Evolutionary conservation across 257 asterid genomes (phyloP), one percentile per base, ranked within the genome.

Genomic region (Penstemon newberryi): DNA sequence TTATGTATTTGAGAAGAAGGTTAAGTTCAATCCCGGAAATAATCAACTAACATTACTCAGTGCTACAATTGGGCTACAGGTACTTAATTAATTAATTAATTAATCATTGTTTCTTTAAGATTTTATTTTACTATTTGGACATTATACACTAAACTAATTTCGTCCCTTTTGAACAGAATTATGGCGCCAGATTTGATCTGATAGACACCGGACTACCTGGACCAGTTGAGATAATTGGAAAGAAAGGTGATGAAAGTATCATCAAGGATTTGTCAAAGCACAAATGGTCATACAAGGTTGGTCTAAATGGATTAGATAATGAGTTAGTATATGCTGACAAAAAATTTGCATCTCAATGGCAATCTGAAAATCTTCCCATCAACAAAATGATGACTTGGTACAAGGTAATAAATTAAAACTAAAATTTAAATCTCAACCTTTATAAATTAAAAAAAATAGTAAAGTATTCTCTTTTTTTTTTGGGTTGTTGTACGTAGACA

Each of bases 321-420:
- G 40, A 71, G 6, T 3, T 68, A 2, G 77, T 49, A 45, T n/a
- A 19, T 7, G 0, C 74, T 0, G 40, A 54, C 3, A 3, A 37
- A 2, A 47, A 56, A 8, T 41, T 64, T 55, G 70, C 77, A n/a
- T 60, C 79, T 4, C 15, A 59, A 56, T 86, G 93, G 93, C 60
- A 68, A 43, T 39, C 82, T 5, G 55, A 70, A 3, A 38, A 78
- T 36, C 77, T 84, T 9, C 96, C 89, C 0, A 25, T 72, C 5
- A 70, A 83, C 62, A 64, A 78, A 38, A 75, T 38, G 73, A 40
- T 88, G 76, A 86, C 89, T 2, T 90, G 97, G 96, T 90, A 90
- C 79, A 90, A 88, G 89, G 96, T 88, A 79, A 25, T 25, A 25
- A 25, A 25, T 25, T 25, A 25, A 25, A 25, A 25, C 2, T 25